A percentile compares a stretch with the other conserved stretches of the same genome.
Evolutionary conservation across 2,329 filamentous ascomycete species (phyloP).

Genomic region (Tolypocladium album): DNA sequence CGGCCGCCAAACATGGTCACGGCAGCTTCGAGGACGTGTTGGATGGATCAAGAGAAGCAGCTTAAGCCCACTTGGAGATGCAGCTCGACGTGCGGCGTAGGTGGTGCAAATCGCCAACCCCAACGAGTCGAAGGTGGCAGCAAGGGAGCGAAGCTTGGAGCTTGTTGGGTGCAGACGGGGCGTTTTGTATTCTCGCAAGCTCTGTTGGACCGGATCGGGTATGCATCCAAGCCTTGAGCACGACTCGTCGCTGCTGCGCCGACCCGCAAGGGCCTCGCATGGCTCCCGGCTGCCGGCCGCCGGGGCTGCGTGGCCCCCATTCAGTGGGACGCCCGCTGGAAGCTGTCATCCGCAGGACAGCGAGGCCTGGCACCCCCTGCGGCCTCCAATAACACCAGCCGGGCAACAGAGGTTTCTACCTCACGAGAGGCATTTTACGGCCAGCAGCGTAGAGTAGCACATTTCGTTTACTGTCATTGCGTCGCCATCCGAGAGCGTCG

Average conservation of each 20-base stretch:
- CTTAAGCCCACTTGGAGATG: not conserved
- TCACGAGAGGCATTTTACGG: not conserved
- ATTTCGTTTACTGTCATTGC: not conserved
- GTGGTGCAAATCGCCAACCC: not conserved
- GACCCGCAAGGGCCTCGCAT: not conserved
- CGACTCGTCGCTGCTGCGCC: not conserved
- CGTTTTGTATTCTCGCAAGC: not conserved
- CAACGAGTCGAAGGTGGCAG: not conserved
- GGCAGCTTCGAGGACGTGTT: not conserved
- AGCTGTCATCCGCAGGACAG: not conserved
- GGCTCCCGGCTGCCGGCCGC: not conserved
- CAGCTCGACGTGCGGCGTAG: not conserved
- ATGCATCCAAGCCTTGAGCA: not conserved
- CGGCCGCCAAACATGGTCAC: conserved; percentile 41
- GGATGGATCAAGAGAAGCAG: not conserved
- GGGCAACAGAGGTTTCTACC: not conserved
- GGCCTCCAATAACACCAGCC: not conserved
- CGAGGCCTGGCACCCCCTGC: not conserved
- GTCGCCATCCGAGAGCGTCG: not conserved
- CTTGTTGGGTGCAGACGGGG: not conserved
- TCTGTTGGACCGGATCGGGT: not conserved
- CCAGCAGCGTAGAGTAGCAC: not conserved
- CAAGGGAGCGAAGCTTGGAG: not conserved
- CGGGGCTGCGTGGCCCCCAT: not conserved
- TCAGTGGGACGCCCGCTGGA: not conserved